A percentile compares a stretch with the other conserved stretches of the same genome.
Conservation (phyloP, 352 stramenopile genomes). For the Halophytophthora polymorphica region DNA sequence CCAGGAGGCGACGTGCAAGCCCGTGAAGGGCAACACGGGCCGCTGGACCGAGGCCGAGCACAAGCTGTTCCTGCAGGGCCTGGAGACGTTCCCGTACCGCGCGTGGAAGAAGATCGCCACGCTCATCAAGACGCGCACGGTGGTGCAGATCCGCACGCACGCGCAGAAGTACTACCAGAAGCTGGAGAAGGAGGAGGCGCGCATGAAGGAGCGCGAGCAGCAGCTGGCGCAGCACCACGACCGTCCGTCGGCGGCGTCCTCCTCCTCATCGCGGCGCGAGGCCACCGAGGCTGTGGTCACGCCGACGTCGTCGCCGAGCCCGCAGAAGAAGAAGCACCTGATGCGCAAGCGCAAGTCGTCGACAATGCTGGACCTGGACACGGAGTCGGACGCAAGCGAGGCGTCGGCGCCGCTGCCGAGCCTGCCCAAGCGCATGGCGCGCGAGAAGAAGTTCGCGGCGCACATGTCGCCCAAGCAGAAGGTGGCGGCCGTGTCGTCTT, state of each 20-base stretch:
- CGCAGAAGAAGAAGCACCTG: slow-evolving; percentile 56
- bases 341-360: slow-evolving; percentile 69
- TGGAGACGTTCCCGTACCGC: slow-evolving; percentile 83
- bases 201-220: slow-evolving; percentile 66
- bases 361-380: slow-evolving; percentile 30
- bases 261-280: slow-evolving; percentile 3
- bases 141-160: slow-evolving; percentile 88
- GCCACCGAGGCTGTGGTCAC: slow-evolving; percentile 12
- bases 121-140: slow-evolving; percentile 92
- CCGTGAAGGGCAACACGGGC: slow-evolving; percentile 71
- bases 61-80: slow-evolving; percentile 85
- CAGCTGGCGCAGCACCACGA: slow-evolving; percentile 23
- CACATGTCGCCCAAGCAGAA: slow-evolving; percentile 83
- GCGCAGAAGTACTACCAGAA: slow-evolving; percentile 91
- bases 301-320: slow-evolving; percentile 10
- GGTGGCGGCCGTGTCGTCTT: slow-evolving; percentile 21
- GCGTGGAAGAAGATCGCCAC: slow-evolving; percentile 93
- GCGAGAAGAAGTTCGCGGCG: slow-evolving; percentile 57
- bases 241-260: slow-evolving; percentile 14
- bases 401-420: slow-evolving; percentile 34
- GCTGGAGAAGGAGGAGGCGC: slow-evolving; percentile 83
- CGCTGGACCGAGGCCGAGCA: slow-evolving; percentile 86
- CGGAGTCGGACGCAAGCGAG: slow-evolving; percentile 22
- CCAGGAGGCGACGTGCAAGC: slow-evolving; percentile 17
- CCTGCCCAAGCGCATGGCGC: slow-evolving; percentile 64